Percentiles rank a stretch among this genome's conserved stretches.
phyloP scores from a whole-genome alignment of 2,329 filamentous ascomycete species.

The Phaeosphaeria sp. region DNA sequence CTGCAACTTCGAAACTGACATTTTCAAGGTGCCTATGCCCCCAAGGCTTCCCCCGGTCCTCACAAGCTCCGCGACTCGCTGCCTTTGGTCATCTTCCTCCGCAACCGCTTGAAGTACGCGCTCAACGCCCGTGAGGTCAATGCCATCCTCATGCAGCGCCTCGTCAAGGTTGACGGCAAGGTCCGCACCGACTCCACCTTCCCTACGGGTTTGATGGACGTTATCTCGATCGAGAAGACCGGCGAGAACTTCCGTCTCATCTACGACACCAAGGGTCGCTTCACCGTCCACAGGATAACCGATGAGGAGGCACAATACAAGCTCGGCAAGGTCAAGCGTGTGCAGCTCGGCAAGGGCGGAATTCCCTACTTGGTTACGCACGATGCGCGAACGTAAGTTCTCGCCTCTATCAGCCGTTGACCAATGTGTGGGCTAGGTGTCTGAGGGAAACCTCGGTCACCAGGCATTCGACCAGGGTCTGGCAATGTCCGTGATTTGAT shows the following conservation, averaged over 20 bases:
- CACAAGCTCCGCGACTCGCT: slow-evolving; percentile 99
- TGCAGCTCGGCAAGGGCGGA: slow-evolving; percentile 98
- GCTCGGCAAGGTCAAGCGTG: slow-evolving; percentile 99
- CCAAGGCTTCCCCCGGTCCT: slow-evolving; percentile 79
- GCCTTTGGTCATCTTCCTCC: slow-evolving; percentile 89
- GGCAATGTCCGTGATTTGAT: slow-evolving; percentile 62
- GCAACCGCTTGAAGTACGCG: slow-evolving; percentile 94
- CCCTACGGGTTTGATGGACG: slow-evolving; percentile 99
- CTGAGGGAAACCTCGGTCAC: slow-evolving; percentile 61
- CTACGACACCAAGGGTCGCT: slow-evolving; percentile 99
- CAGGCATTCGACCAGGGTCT: slow-evolving; percentile 99
- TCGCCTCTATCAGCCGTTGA: slow-evolving; percentile 99
- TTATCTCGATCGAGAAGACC: slow-evolving; percentile 99
- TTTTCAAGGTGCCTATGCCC: slow-evolving; percentile 60
- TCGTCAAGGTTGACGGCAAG: slow-evolving; percentile 99
- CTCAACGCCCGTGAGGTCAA: slow-evolving; percentile 98
- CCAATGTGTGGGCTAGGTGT: slow-evolving; percentile 55
- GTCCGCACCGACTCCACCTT: slow-evolving; percentile 98
- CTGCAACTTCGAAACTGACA: slow-evolving; percentile 23
- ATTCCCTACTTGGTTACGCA: slow-evolving; percentile 99
- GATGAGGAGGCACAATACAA: slow-evolving; percentile 99
- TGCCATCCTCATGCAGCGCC: slow-evolving; percentile 98
- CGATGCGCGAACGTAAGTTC: slow-evolving; percentile 99
- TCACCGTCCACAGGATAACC: slow-evolving; percentile 99
- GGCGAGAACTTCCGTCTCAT: slow-evolving; percentile 99